Conservation (phyloP, 805 yeast genomes). For the Saccharomycopsis malanga region DNA sequence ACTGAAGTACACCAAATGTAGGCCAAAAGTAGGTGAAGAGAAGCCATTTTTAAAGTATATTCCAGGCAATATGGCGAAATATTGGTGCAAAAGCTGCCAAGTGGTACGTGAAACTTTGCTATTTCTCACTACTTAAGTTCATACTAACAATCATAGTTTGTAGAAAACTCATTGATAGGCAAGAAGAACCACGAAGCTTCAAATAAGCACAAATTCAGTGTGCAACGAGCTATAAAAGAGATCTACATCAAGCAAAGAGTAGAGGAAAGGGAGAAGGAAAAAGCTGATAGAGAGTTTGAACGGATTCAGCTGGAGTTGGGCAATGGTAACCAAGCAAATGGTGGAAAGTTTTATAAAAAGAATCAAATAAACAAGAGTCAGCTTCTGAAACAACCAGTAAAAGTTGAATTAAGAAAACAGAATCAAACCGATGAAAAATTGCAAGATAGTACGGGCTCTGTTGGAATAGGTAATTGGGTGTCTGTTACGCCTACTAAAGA, state of each 20-base stretch:
- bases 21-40: no score
- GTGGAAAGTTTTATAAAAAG: background rate
- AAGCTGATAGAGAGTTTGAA: conserved; percentile 2
- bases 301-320: background rate
- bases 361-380: background rate
- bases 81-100: conserved; percentile 10
- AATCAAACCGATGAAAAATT: background rate
- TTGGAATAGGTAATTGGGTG: background rate
- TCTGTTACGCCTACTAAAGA: background rate
- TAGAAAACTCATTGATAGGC: conserved; percentile 5
- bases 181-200: conserved; percentile 10
- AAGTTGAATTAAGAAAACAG: no score
- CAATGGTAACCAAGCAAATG: background rate
- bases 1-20: no score
- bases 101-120: conserved; percentile 1
- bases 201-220: conserved; percentile 2
- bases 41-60: no score
- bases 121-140: no score
- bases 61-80: conserved; percentile 11
- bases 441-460: no score
- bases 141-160: no score
- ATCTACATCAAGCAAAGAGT: background rate
- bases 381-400: no score
- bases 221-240: background rate
- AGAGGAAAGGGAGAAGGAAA: conserved; percentile 1